phyloP scores from a whole-genome alignment of 495 filamentous ascomycete genomes.

The Hypomontagnella monticulosa region DNA sequence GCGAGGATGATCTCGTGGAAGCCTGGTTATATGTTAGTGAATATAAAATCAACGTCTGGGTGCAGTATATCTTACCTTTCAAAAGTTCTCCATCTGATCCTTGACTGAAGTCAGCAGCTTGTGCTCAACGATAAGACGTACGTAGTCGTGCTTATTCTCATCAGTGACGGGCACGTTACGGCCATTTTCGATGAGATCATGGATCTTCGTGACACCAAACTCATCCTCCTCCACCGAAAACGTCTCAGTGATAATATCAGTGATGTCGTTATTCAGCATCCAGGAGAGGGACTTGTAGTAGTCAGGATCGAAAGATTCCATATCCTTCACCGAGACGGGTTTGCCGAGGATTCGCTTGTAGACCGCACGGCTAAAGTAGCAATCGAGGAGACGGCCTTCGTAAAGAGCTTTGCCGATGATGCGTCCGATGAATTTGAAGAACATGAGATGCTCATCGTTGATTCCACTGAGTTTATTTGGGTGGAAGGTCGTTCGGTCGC shows the following conservation, averaged over 20 bases:
- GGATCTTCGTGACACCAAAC: slow-evolving; percentile 87
- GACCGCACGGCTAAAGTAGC: slow-evolving; percentile 97
- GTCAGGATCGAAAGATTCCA: slow-evolving; percentile 98
- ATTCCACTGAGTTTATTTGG: slow-evolving; percentile 91
- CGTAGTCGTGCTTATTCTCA: slow-evolving; percentile 98
- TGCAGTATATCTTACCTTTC: slow-evolving; percentile 67
- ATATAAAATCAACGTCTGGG: slow-evolving; percentile 5
- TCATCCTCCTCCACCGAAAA: slow-evolving; percentile 93
- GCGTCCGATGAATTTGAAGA: slow-evolving; percentile 99
- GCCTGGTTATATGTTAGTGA: slow-evolving; percentile 59
- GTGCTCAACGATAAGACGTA: slow-evolving; percentile 92
- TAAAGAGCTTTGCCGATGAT: slow-evolving; percentile 99
- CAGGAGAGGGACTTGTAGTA: slow-evolving; percentile 99
- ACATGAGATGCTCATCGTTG: slow-evolving; percentile 95
- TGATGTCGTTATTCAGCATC: slow-evolving; percentile 99
- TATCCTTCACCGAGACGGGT: slow-evolving; percentile 96
- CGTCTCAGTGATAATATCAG: slow-evolving; percentile 97
- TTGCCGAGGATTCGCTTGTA: slow-evolving; percentile 97
- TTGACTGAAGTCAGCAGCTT: slow-evolving; percentile 89
- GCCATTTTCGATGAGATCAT: slow-evolving; percentile 88
- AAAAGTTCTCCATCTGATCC: slow-evolving; percentile 95
- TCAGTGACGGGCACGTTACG: slow-evolving; percentile 94
- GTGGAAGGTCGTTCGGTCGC: slow-evolving; percentile 99
- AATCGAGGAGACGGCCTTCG: slow-evolving; percentile 94
- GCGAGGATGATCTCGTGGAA: slow-evolving; percentile 99